Evolutionary conservation across 2,329 filamentous ascomycete species (phyloP).

Genomic region (Fusarium sulawesiense): DNA sequence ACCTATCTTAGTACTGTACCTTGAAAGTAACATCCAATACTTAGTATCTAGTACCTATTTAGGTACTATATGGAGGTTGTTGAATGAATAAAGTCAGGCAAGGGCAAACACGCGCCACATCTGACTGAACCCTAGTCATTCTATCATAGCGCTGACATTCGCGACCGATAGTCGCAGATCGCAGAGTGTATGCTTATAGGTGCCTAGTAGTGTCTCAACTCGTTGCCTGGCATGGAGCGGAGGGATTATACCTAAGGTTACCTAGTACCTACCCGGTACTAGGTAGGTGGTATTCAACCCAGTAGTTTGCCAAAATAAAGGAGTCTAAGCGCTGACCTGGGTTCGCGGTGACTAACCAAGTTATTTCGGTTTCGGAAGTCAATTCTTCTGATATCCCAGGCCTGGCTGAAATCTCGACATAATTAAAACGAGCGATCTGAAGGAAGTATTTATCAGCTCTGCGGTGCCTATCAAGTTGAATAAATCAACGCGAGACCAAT

Average conservation of each 20-base stretch:
- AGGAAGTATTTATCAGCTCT: too few relatives aligned
- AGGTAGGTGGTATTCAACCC: too few relatives aligned
- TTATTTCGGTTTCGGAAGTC: not conserved
- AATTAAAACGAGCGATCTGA: too few relatives aligned
- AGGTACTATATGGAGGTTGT: not conserved
- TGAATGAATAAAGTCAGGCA: not conserved
- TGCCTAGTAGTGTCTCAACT: not conserved
- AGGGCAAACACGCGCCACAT: slow-evolving; percentile 29
- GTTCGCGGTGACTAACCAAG: not conserved
- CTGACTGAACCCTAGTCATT: slow-evolving; percentile 8
- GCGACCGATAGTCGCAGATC: not conserved
- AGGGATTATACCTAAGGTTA: not conserved
- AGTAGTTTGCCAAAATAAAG: not conserved
- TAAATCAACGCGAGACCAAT: too few relatives aligned
- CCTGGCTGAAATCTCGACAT: too few relatives aligned
- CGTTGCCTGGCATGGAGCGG: too few relatives aligned
- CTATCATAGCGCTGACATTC: not conserved
- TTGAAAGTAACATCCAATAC: not conserved
- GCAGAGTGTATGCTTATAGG: too few relatives aligned
- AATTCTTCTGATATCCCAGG: too few relatives aligned
- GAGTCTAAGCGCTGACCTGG: not conserved
- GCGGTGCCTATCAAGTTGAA: too few relatives aligned
- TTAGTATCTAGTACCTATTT: not conserved
- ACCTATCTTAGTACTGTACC: too few relatives aligned
- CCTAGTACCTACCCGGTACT: too few relatives aligned